Base-by-base conservation (phyloP, 164 flowering plant species). In the Liriodendron chinense region DNA sequence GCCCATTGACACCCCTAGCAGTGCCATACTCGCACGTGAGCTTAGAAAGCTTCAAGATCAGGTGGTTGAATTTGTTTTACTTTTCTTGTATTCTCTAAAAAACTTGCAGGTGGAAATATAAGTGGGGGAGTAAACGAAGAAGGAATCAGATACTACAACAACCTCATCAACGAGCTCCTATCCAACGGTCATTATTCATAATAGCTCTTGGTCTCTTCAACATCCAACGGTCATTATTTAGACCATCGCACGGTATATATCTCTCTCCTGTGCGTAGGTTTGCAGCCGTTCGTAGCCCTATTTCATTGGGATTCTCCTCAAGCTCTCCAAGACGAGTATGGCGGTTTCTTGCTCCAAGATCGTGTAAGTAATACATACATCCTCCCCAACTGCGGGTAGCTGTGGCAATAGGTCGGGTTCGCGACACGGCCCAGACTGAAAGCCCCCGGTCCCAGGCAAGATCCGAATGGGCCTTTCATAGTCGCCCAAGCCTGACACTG, bases 141-240 rank as follows among this genome's bases (percentile, higher is more conserved):
- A 72, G 87, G 87, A 9, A 62, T 84, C 65, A 7, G 24, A 9
- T 82, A 61, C 22, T 84, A 84, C 83, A 82, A 82, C 72, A 79
- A 79, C 49, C 79, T 82, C 68, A 84, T 84, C 68, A 47, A 84
- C 14, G 84, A 82, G 69, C 84, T 84, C 21, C 7, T 79, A 47
- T 34, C 76, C 28, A 72, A 78, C 21, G 83, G 83, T 76, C 1
- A 25, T n/a, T 56, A 47, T 65, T 63, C 25, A 16, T 18, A 14
- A 34, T 18, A 13, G 16, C 47, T 47, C 74, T 43, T 12, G 43
- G 43, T 34, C 43, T 34, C 43, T 34, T 34, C 43, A 34, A 34
- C 43, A 47, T 34, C 76, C 24, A 72, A 78, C 21, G 82, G 83
- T 76, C 1, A 25, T 13, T 56, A 47, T 65, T 63, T 23, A 16